phyloP scores from a whole-genome alignment of 2,329 filamentous ascomycete genomes.

The Aschersonia sp. region DNA sequence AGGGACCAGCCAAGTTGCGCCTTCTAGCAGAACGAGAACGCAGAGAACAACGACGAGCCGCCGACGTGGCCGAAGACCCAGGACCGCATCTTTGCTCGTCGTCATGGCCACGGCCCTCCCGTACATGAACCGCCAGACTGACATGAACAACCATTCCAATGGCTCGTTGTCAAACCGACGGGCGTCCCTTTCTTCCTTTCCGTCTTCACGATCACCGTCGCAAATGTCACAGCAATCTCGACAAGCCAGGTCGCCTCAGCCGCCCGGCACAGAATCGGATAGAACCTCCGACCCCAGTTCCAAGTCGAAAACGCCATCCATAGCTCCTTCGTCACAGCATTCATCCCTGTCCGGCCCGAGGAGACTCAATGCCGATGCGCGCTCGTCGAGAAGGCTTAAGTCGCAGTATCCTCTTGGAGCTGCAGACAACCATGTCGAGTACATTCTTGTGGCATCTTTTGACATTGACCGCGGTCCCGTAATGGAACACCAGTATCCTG shows the following conservation, averaged over 20 bases:
- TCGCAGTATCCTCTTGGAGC: constrained; percentile 66
- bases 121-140: constrained; percentile 23
- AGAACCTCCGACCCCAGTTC: constrained; percentile 44
- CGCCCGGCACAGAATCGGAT: constrained; percentile 34
- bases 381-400: constrained; percentile 42
- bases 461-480: constrained; percentile 91
- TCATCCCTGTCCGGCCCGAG: constrained; percentile 41
- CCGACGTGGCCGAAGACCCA: not conserved
- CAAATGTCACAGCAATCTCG: constrained; percentile 40
- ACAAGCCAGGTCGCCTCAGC: constrained; percentile 40
- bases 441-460: constrained; percentile 93
- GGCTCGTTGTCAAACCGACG: constrained; percentile 19
- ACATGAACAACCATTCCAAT: constrained; percentile 20
- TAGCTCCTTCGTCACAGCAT: constrained; percentile 46
- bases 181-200: constrained; percentile 51
- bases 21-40: too few species aligned
- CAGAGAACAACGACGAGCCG: not conserved
- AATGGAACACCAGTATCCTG: constrained; percentile 97
- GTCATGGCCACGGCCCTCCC: constrained; percentile 24
- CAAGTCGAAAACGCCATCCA: constrained; percentile 45
- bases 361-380: constrained; percentile 34
- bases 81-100: not conserved
- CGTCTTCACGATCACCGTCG: constrained; percentile 42
- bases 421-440: constrained; percentile 90
- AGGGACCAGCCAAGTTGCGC: not conserved